Percentiles rank a stretch among this genome's conserved stretches.
These are phyloP conservation scores for Rhizophagus sp. DNA, from an alignment of 192 early-diverging fungal species.

Conservation along the genomic window DNA sequence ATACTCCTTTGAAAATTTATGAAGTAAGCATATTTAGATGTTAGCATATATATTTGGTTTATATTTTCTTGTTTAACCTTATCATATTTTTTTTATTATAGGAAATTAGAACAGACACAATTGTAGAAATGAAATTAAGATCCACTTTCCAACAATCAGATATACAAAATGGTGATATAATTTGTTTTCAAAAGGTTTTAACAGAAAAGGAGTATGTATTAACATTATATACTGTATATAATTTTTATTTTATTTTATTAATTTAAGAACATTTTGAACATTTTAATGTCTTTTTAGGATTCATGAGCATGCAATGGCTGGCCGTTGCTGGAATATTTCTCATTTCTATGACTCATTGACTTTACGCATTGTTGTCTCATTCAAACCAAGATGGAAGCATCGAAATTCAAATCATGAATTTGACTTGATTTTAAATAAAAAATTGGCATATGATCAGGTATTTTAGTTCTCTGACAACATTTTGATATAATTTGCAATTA, in stretches of 20 bases:
- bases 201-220: constrained; percentile 49
- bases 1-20: constrained; percentile 63
- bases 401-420: constrained; percentile 36
- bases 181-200: constrained; percentile 73
- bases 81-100: constrained; percentile 29
- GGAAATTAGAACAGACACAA: constrained; percentile 93
- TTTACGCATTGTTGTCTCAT: constrained; percentile 50
- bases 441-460: constrained; percentile 2
- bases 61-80: background rate
- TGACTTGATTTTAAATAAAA: constrained; percentile 60
- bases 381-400: constrained; percentile 41
- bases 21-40: constrained; percentile 45
- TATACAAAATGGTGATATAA: constrained; percentile 93
- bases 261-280: no score
- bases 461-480: no score
- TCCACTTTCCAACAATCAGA: constrained; percentile 72
- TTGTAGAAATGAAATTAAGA: constrained; percentile 72
- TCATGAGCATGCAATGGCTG: constrained; percentile 41
- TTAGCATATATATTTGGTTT: background rate
- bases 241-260: no score
- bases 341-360: constrained; percentile 78
- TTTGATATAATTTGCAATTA: background rate
- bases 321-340: constrained; percentile 48
- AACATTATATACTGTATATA: no score
- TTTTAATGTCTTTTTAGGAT: constrained; percentile 17